Conservation (phyloP, 2,329 filamentous ascomycete species). For the Penicillium vulpinum region DNA sequence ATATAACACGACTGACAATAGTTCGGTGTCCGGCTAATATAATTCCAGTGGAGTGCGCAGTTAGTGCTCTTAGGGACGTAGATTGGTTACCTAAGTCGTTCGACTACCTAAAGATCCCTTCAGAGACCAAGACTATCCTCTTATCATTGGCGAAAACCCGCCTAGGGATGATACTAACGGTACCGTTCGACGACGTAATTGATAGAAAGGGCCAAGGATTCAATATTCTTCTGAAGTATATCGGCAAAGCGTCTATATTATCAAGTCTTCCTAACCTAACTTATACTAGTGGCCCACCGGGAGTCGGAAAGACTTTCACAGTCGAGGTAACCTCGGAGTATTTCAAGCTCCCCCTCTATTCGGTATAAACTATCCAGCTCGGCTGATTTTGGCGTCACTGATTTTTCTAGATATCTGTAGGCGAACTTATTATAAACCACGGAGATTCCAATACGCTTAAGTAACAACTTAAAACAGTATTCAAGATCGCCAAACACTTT, state of each 20-base stretch:
- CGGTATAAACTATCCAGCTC: constrained; percentile 9
- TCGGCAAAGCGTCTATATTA: constrained; percentile 5
- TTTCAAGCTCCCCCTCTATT: constrained; percentile 28
- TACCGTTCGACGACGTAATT: constrained; percentile 32
- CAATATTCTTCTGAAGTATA: constrained; percentile 30
- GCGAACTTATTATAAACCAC: constrained; percentile 17
- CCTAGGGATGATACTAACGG: constrained; percentile 17
- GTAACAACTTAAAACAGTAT: constrained; percentile 22
- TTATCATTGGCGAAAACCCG: constrained; percentile 18
- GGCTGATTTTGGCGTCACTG: neutral
- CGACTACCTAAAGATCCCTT: constrained; percentile 22
- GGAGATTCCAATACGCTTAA: constrained; percentile 25
- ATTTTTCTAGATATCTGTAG: constrained; percentile 20
- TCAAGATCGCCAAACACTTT: constrained; percentile 28
- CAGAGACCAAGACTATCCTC: constrained; percentile 21
- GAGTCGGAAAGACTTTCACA: constrained; percentile 37
- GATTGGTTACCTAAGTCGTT: constrained; percentile 21
- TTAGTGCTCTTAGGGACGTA: constrained; percentile 19
- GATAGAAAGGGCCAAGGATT: constrained; percentile 36
- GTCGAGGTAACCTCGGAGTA: constrained; percentile 34
- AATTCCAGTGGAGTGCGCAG: constrained; percentile 17
- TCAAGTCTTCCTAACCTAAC: constrained; percentile 10
- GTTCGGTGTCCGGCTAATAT: constrained; percentile 3
- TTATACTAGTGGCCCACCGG: constrained; percentile 12
- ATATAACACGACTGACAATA: constrained; percentile 8